Evolutionary conservation across 2,329 filamentous ascomycete species (phyloP).

Genomic region (Neobulgaria alba): DNA sequence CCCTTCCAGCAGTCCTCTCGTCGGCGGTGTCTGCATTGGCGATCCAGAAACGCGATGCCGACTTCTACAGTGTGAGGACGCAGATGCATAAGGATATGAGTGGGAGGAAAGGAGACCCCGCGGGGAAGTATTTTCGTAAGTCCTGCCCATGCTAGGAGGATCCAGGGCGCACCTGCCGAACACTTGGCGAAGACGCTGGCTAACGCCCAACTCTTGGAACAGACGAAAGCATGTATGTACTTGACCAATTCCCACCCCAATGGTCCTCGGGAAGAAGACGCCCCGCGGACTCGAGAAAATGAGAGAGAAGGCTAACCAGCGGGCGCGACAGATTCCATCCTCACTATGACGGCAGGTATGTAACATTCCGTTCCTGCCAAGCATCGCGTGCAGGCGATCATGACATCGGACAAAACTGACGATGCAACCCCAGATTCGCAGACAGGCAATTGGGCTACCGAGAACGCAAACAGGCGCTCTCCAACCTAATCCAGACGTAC

Average conservation of each 20-base stretch:
- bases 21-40: slow-evolving; percentile 19
- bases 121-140: slow-evolving; percentile 34
- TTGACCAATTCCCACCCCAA: no score
- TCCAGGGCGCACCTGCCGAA: no score
- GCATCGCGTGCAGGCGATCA: no score
- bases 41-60: slow-evolving; percentile 25
- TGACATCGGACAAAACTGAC: no score
- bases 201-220: slow-evolving; percentile 7
- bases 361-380: no score
- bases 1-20: slow-evolving; percentile 18
- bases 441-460: slow-evolving; percentile 34
- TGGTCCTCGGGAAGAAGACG: no score
- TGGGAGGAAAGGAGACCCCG: slow-evolving; percentile 23
- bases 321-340: slow-evolving; percentile 28
- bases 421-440: slow-evolving; percentile 28
- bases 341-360: slow-evolving; percentile 32
- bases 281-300: no score
- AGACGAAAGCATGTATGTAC: slow-evolving; percentile 28
- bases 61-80: slow-evolving; percentile 25
- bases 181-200: slow-evolving; percentile 2
- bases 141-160: no score
- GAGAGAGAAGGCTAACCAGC: no score
- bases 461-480: slow-evolving; percentile 42
- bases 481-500: slow-evolving; percentile 67
- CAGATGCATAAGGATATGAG: slow-evolving; percentile 27